Evolutionary conservation across 2,329 filamentous ascomycete genomes (phyloP), one percentile per base, ranked within the genome.

Genomic region (Rhynchosporium agropyri): DNA sequence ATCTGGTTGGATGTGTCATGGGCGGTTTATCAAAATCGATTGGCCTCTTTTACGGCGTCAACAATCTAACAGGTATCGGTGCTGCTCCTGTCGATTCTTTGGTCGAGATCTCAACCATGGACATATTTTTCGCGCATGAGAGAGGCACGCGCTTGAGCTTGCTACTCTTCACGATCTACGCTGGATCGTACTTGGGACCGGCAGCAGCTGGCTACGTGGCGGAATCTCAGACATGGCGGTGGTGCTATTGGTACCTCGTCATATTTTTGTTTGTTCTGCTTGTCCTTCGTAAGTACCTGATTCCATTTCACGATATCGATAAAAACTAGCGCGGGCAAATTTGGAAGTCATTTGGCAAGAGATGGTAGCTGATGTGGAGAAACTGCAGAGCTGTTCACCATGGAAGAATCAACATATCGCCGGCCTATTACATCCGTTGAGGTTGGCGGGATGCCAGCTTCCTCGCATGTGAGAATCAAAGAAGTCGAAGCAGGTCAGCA

Each of bases 91-190:
- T 66, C 13, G 64, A 64, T 43, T 62, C 64, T 7, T 31, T 66
- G 13, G 64, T 66, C 10, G 61, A 64, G 42, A 66, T 66, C 26
- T 63, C 64, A 15, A 63, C 64, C 3, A 66, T 62, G 6, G 64
- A 66, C 31, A 60, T 66, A 36, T 64, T 66, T 28, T 66, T 66
- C 43, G 62, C 64, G 4, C 61, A 66, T 38, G 58, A 66, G 53
- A 62, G 64, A 58, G 64, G 64, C 7, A 62, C 59, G 0, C 62
- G 61, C 45, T 58, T 63, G 56, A 55, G 58, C 28, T 51, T 58
- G 10, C 54, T 64, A 8, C 58, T 60, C 28, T 50, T 66, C 20
- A 60, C 61, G 29, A 49, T 63, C 4, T 62, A 60, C 10, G 36
- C 64, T 9, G 64, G 64, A 26, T 64, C 59, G 13, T 66, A 63